These are phyloP conservation scores for Schizochytrium sp. DNA, from an alignment of 108 stramenopile species.

Conservation along the genomic window DNA sequence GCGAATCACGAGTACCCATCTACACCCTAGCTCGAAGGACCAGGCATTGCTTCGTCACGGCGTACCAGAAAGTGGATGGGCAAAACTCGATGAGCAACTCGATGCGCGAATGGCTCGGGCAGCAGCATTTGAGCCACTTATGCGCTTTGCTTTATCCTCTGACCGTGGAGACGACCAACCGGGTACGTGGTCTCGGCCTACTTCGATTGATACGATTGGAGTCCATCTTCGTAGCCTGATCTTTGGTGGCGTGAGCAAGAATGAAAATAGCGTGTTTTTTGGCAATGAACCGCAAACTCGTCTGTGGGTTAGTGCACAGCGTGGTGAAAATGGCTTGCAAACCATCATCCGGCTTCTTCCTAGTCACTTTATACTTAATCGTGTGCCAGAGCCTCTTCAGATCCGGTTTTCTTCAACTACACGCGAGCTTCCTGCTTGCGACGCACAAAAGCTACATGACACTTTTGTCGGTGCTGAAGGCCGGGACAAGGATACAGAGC, in stretches of 20 bases:
- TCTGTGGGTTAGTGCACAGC: slow-evolving; percentile 58
- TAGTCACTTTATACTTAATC: slow-evolving; percentile 34
- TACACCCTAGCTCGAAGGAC: not conserved
- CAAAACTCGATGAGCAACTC: not conserved
- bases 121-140: slow-evolving; percentile 16
- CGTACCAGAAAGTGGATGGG: not conserved
- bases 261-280: slow-evolving; percentile 2
- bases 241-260: slow-evolving; percentile 51
- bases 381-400: slow-evolving; percentile 29
- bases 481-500: not conserved
- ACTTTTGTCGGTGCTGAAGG: not conserved
- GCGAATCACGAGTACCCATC: slow-evolving; percentile 11
- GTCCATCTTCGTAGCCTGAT: slow-evolving; percentile 16
- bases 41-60: not conserved
- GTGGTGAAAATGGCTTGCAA: slow-evolving; percentile 44
- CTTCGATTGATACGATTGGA: slow-evolving; percentile 28
- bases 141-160: slow-evolving; percentile 41
- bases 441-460: not conserved
- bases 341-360: slow-evolving; percentile 48
- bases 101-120: not conserved
- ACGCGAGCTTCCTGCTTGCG: not conserved
- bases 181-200: slow-evolving; percentile 45
- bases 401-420: not conserved
- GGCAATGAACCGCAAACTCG: slow-evolving; percentile 17
- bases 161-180: slow-evolving; percentile 5